Base-by-base conservation (phyloP, 148 eudicot species). In the Persicaria tinctoria region DNA sequence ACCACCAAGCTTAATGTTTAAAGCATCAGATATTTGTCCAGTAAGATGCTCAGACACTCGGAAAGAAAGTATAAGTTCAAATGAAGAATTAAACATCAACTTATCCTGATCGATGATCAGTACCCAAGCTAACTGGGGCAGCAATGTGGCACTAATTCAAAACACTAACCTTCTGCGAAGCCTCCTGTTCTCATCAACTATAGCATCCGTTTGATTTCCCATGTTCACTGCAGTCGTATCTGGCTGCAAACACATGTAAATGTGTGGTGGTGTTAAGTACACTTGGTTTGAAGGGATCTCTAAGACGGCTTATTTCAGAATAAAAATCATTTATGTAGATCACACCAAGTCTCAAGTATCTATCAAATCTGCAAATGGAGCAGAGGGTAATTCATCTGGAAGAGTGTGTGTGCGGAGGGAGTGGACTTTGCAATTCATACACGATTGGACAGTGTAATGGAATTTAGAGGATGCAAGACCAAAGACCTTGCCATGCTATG, bases 241-340 rank as follows among this genome's bases (percentile, higher is more conserved):
- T 17, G 54, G 56, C 74, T 72, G 74, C 57, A 72, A 49, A 9
- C 74, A 72, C 45, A 72, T 49, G 74, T 47, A 72, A 53, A 27
- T 12, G 17, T 16, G 20, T 49, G 16, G 27, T 23, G 27, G 38
- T 38, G 54, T 49, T 49, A 11, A 72, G 50, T n/a, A 72, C 57
- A 20, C n/a, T 72, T 72, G n/a, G 74, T 27, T 10, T 41, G 13
- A n/a, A 66, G 46, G 32, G 46, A 57, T 57, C 41, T 32, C 1
- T 8, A 10, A n/a, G 46, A 66, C 47, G 44, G 18, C 45, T 72
- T 72, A 13, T 1, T 41, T 51, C 38, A 50, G 56, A 48, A 32
- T 7, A 23, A 56, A 71, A 48, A 16, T 63, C 16, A 63, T 63
- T 38, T 27, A 49, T 46, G 54, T 20, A 47, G 41, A 46, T 50